Percentiles rank a stretch among this genome's conserved stretches.
Evolutionary conservation across 2,329 filamentous ascomycete genomes (phyloP).

Genomic region (Anthostomella pinea): DNA sequence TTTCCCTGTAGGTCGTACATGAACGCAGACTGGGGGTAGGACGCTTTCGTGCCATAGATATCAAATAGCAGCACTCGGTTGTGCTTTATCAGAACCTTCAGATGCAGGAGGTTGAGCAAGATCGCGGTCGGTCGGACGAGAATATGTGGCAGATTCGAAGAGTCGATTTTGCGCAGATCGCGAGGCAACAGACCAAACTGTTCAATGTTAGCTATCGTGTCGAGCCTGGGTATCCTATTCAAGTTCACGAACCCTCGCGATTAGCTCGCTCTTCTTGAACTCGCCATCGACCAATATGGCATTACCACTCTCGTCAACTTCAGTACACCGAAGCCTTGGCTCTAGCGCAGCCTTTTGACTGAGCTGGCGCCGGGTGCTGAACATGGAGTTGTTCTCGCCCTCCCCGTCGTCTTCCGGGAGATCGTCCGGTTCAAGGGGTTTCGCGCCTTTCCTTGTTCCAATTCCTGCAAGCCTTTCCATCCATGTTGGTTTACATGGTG

Average conservation of each 20-base stretch:
- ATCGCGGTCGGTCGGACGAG: conserved; percentile 91
- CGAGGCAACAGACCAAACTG: conserved; percentile 90
- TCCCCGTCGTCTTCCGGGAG: conserved; percentile 59
- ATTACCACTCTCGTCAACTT: conserved; percentile 88
- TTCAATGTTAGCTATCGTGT: conserved; percentile 11
- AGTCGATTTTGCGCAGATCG: conserved; percentile 96
- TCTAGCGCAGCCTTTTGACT: conserved; percentile 78
- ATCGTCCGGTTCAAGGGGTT: conserved; percentile 53
- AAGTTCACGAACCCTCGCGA: conserved; percentile 68
- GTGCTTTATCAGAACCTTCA: conserved; percentile 92
- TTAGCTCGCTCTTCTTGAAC: conserved; percentile 96
- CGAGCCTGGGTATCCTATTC: conserved; percentile 1
- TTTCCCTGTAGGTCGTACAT: conserved; percentile 97
- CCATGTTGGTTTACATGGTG: conserved; percentile 38
- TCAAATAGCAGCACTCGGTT: conserved; percentile 95
- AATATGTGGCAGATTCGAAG: conserved; percentile 91
- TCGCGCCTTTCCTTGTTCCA: conserved; percentile 35
- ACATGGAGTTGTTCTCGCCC: conserved; percentile 58
- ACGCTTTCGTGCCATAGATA: conserved; percentile 90
- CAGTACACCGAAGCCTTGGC: conserved; percentile 84
- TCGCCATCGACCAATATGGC: conserved; percentile 92
- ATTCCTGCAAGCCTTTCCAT: conserved; percentile 49
- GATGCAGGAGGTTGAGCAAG: conserved; percentile 91
- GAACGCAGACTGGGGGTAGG: conserved; percentile 93
- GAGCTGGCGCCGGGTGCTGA: conserved; percentile 67